These are phyloP conservation scores for Lanmaoa pseudosensibilis DNA, from an alignment of 768 basidiomycete species.

Conservation along the genomic window DNA sequence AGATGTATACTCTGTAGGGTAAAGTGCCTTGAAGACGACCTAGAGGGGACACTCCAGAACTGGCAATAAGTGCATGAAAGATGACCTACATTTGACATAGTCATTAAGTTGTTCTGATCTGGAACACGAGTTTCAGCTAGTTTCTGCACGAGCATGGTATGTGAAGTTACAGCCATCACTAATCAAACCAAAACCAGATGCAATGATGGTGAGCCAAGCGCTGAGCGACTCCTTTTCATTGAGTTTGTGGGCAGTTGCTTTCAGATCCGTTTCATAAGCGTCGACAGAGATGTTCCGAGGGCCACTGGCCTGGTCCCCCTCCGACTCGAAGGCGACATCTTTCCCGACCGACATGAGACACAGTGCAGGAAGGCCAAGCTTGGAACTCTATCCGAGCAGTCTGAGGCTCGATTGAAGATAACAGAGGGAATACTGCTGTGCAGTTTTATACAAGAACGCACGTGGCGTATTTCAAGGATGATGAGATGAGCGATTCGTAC, in stretches of 20 bases:
- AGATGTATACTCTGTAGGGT: conserved; percentile 62
- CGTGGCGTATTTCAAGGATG: conserved; percentile 14
- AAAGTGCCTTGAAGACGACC: conserved; percentile 66
- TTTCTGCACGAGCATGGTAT: conserved; percentile 1
- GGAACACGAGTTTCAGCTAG: conserved; percentile 7
- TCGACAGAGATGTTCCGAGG: conserved; percentile 23
- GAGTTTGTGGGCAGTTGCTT: conserved; percentile 24
- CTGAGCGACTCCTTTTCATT: conserved; percentile 48
- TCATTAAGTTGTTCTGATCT: conserved; percentile 75
- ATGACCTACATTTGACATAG: conserved; percentile 56
- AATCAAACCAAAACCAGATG: conserved; percentile 65
- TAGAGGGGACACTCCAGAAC: conserved; percentile 27
- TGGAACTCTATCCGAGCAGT: not conserved
- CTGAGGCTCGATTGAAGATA: not conserved
- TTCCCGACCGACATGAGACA: conserved; percentile 26
- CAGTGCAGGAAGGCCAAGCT: not conserved
- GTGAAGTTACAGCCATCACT: conserved; percentile 53
- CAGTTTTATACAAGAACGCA: conserved; percentile 29
- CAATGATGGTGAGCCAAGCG: conserved; percentile 61
- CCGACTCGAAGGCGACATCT: conserved; percentile 4
- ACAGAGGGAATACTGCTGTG: not conserved
- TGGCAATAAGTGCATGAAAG: not conserved
- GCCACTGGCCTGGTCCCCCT: conserved; percentile 9
- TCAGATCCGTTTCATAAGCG: conserved; percentile 24
- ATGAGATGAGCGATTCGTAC: not conserved